These are phyloP conservation scores for Potentilla sterilis DNA, from an alignment of 306 rosid species.

Conservation along the genomic window DNA sequence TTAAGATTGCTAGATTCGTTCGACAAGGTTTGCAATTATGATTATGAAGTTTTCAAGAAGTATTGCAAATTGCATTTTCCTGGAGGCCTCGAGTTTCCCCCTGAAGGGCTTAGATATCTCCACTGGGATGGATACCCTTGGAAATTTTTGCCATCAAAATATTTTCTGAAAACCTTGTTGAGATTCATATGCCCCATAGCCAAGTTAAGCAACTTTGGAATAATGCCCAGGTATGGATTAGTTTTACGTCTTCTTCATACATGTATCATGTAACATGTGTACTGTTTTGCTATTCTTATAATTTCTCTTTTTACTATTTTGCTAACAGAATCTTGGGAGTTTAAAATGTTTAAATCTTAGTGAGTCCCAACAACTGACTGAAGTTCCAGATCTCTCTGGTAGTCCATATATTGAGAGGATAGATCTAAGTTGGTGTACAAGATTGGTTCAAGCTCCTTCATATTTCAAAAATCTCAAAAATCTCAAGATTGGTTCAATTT, in stretches of 20 bases:
- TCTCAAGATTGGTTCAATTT: no score
- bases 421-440: not conserved
- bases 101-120: constrained; percentile 14
- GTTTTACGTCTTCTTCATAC: not conserved
- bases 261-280: no score
- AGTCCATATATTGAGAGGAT: not conserved
- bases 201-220: constrained; percentile 17
- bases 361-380: not conserved
- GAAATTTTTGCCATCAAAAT: constrained; percentile 7
- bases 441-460: not conserved
- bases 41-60: not conserved
- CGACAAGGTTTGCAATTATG: not conserved
- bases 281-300: not conserved
- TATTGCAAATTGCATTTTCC: not conserved
- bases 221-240: constrained; percentile 4
- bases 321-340: not conserved
- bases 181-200: constrained; percentile 10
- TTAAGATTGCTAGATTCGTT: not conserved
- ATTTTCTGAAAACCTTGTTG: constrained; percentile 17
- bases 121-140: constrained; percentile 16
- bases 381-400: constrained; percentile 10
- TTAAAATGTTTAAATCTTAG: constrained; percentile 5
- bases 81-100: not conserved
- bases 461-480: not conserved
- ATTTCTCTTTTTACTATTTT: not conserved